Conservation (phyloP, 176 grass and related monocot species). For the Hyparrhenia diplandra region DNA sequence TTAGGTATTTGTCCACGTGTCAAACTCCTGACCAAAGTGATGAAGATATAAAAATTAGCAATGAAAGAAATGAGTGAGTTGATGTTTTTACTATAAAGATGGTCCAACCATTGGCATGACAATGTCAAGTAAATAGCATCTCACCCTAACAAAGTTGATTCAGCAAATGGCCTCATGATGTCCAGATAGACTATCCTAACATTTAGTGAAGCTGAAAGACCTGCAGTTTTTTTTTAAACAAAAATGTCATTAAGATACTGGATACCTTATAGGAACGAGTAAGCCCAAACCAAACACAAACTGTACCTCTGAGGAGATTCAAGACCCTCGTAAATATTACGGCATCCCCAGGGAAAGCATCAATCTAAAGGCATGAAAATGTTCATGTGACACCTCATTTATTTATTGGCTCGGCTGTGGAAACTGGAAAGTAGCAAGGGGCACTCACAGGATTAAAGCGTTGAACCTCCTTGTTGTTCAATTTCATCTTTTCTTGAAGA, state of each 20-base stretch:
- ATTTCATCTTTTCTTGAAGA: slow-evolving; percentile 78
- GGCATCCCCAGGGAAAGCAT: slow-evolving; percentile 98
- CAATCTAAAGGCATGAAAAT: slow-evolving; percentile 51
- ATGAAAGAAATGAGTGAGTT: slow-evolving; percentile 4
- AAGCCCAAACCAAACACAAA: slow-evolving; percentile 23
- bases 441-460: slow-evolving; percentile 91
- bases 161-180: slow-evolving; percentile 98
- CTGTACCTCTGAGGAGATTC: slow-evolving; percentile 96
- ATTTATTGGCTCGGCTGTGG: neutral
- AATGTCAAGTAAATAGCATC: slow-evolving; percentile 13
- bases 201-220: slow-evolving; percentile 86
- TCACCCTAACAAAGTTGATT: slow-evolving; percentile 88
- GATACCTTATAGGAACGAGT: neutral
- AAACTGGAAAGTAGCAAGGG: slow-evolving; percentile 12
- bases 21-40: slow-evolving; percentile 47
- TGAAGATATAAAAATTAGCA: slow-evolving; percentile 28
- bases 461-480: slow-evolving; percentile 69
- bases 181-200: slow-evolving; percentile 86
- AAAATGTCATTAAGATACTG: slow-evolving; percentile 4
- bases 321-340: slow-evolving; percentile 91
- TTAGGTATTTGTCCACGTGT: slow-evolving; percentile 21
- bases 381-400: neutral
- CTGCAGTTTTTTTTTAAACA: slow-evolving; percentile 24
- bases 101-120: neutral
- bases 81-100: slow-evolving; percentile 15